phyloP scores from a whole-genome alignment of 768 basidiomycete species.

The Phaeotremella skinneri region DNA sequence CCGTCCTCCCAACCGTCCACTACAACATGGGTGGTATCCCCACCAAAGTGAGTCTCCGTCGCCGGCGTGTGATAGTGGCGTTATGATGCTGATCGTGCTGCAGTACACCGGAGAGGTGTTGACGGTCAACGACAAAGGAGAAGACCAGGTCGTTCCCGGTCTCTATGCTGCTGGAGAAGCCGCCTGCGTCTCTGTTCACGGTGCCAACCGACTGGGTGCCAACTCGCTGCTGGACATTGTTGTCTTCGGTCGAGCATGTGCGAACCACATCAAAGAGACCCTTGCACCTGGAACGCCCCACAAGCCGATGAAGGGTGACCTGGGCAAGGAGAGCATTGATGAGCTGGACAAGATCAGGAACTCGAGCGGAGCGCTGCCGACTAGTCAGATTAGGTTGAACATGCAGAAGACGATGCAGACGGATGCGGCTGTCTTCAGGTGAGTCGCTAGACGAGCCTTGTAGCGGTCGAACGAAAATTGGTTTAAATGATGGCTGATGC shows the following conservation, averaged over 20 bases:
- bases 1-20: constrained; percentile 95
- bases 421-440: constrained; percentile 95
- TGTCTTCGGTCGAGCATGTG: constrained; percentile 98
- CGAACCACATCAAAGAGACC: constrained; percentile 92
- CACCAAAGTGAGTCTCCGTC: constrained; percentile 57
- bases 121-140: constrained; percentile 79
- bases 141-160: constrained; percentile 91
- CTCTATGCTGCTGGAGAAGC: constrained; percentile 98
- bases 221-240: constrained; percentile 99
- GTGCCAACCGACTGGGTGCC: constrained; percentile 98
- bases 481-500: not conserved
- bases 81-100: not conserved
- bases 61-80: not conserved
- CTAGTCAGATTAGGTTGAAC: constrained; percentile 83
- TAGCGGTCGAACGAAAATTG: not conserved
- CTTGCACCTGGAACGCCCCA: constrained; percentile 86
- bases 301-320: constrained; percentile 78
- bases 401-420: constrained; percentile 99
- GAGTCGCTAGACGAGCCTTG: not conserved
- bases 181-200: constrained; percentile 97
- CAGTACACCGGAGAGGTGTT: constrained; percentile 92
- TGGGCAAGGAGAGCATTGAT: constrained; percentile 78
- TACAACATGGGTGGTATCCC: constrained; percentile 99
- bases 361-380: constrained; percentile 75
- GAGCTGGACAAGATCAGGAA: constrained; percentile 78